These are phyloP conservation scores for Cystobasidium ongulense DNA, from an alignment of 768 basidiomycete genomes.

Conservation along the genomic window DNA sequence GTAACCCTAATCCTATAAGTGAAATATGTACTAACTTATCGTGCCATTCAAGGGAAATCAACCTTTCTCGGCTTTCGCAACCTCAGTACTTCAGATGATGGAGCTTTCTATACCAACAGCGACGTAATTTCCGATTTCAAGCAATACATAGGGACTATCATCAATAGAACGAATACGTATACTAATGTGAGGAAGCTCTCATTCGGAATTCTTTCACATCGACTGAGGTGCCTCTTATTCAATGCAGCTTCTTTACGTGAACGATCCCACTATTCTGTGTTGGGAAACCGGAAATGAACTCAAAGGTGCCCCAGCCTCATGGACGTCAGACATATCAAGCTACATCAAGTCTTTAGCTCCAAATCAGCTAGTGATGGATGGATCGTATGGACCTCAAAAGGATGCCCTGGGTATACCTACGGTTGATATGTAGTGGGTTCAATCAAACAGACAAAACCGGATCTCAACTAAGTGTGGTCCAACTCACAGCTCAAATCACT, in stretches of 20 bases:
- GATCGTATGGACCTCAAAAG: constrained; percentile 38
- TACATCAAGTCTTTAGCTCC: constrained; percentile 40
- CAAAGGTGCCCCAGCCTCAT: constrained; percentile 34
- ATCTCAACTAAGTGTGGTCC: not conserved
- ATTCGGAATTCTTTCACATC: too few relatives aligned
- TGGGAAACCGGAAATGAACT: constrained; percentile 42
- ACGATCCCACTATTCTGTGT: constrained; percentile 39
- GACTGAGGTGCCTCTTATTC: not conserved
- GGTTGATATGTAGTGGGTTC: constrained; percentile 36
- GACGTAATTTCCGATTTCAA: constrained; percentile 33
- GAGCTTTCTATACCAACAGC: constrained; percentile 36
- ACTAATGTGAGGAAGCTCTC: constrained; percentile 36
- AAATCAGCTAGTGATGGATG: constrained; percentile 37
- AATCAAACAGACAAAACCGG: too few relatives aligned
- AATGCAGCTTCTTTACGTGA: not conserved
- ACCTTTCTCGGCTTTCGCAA: constrained; percentile 40
- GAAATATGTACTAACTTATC: not conserved
- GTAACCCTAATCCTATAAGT: not conserved
- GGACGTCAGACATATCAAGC: constrained; percentile 35
- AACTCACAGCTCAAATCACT: constrained; percentile 39
- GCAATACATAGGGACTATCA: constrained; percentile 33
- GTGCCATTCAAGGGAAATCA: constrained; percentile 26
- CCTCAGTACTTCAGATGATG: constrained; percentile 30
- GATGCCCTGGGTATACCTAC: constrained; percentile 20
- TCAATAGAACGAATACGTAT: constrained; percentile 36